These are phyloP conservation scores for Erysimum cheiri DNA, from an alignment of 441 rosid species.

Conservation along the genomic window DNA sequence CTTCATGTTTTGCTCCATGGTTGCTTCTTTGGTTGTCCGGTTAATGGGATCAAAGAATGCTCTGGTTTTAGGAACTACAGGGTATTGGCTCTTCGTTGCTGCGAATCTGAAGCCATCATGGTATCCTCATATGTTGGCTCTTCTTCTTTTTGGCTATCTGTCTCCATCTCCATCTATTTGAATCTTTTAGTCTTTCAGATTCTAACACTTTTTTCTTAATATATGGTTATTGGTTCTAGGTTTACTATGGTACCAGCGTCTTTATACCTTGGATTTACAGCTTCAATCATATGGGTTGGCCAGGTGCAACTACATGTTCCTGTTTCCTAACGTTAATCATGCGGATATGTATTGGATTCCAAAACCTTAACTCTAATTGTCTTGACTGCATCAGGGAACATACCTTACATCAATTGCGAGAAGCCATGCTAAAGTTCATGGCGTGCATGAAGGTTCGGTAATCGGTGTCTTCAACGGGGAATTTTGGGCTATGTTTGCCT, in stretches of 20 bases:
- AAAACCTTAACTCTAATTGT: slow-evolving; percentile 2
- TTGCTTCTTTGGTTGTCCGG: slow-evolving; percentile 85
- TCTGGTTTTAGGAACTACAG: slow-evolving; percentile 81
- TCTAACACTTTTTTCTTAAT: slow-evolving; percentile 7
- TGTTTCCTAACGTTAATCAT: slow-evolving; percentile 19
- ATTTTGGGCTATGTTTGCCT: slow-evolving; percentile 88
- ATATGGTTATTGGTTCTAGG: slow-evolving; percentile 52
- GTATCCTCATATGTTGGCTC: slow-evolving; percentile 47
- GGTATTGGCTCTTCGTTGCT: slow-evolving; percentile 90
- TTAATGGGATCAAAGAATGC: slow-evolving; percentile 84
- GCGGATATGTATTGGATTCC: not conserved
- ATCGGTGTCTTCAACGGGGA: slow-evolving; percentile 92
- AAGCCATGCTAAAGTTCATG: slow-evolving; percentile 65
- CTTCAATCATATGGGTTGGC: slow-evolving; percentile 97
- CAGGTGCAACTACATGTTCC: slow-evolving; percentile 57
- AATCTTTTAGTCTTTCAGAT: slow-evolving; percentile 1
- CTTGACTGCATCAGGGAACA: slow-evolving; percentile 64
- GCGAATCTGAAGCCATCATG: slow-evolving; percentile 85
- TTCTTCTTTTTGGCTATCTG: slow-evolving; percentile 12
- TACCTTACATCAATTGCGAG: slow-evolving; percentile 88
- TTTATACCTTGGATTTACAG: slow-evolving; percentile 83
- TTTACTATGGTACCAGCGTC: slow-evolving; percentile 89
- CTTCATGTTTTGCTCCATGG: slow-evolving; percentile 79
- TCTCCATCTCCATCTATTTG: not conserved
- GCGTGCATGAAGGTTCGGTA: slow-evolving; percentile 73